Evolutionary conservation across 495 filamentous ascomycete species (phyloP).

Genomic region (Aspergillus cavernicola): DNA sequence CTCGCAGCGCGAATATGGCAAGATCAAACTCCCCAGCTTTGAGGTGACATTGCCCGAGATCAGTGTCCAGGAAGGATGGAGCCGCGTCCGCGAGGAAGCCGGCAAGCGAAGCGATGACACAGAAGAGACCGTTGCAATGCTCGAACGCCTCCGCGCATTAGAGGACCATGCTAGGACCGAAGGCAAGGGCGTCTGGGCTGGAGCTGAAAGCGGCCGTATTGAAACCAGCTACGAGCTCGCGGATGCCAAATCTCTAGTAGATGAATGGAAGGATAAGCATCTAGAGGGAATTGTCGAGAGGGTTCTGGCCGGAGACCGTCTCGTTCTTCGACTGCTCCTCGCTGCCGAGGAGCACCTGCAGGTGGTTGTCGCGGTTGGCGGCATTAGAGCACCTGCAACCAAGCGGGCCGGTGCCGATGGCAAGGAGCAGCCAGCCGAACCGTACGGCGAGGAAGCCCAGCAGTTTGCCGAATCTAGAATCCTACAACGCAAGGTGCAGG

Average conservation of each 20-base stretch:
- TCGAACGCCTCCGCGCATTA: conserved; percentile 72
- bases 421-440: conserved; percentile 77
- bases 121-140: conserved; percentile 61
- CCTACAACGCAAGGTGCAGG: conserved; percentile 77
- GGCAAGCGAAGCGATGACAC: conserved; percentile 78
- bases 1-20: conserved; percentile 81
- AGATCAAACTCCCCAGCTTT: conserved; percentile 63
- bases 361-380: conserved; percentile 81
- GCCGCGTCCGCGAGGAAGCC: conserved; percentile 87
- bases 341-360: conserved; percentile 77
- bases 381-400: conserved; percentile 80
- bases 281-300: conserved; percentile 82
- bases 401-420: conserved; percentile 76
- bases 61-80: conserved; percentile 79
- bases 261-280: conserved; percentile 70
- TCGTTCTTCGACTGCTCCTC: conserved; percentile 77
- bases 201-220: conserved; percentile 55
- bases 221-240: conserved; percentile 76
- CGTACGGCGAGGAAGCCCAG: conserved; percentile 80
- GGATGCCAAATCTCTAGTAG: conserved; percentile 66
- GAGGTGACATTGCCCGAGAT: conserved; percentile 75
- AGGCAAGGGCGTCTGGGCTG: conserved; percentile 72
- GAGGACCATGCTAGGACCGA: conserved; percentile 77
- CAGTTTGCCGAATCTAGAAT: conserved; percentile 81
- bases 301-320: conserved; percentile 83